Percentiles rank a stretch among this genome's conserved stretches.
Conservation (phyloP, 2,329 filamentous ascomycete genomes). For the Cryphonectria radicalis region DNA sequence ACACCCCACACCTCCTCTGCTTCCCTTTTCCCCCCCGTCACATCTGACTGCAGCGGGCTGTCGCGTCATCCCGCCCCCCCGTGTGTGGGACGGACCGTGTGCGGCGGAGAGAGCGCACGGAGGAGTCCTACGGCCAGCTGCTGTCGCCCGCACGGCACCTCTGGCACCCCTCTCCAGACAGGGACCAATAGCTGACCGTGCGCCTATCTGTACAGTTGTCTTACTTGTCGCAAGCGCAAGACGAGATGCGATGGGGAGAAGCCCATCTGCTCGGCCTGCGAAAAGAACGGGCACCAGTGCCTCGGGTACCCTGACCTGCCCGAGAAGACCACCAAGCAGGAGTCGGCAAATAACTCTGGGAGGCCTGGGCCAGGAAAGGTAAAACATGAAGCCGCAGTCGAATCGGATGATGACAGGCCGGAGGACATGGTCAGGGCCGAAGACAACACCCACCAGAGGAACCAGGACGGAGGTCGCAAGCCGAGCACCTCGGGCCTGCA, state of each 20-base stretch:
- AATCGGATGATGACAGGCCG: slow-evolving; percentile 39
- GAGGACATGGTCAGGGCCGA: slow-evolving; percentile 43
- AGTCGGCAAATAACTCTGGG: slow-evolving; percentile 19
- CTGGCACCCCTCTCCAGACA: neutral
- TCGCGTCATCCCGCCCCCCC: slow-evolving; percentile 2
- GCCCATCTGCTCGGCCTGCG: slow-evolving; percentile 72
- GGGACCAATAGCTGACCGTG: slow-evolving; percentile 9
- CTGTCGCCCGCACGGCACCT: neutral
- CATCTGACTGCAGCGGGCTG: slow-evolving; percentile 28
- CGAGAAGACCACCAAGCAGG: slow-evolving; percentile 52
- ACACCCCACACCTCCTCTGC: neutral
- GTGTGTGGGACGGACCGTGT: slow-evolving; percentile 5
- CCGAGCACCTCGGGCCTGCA: slow-evolving; percentile 27
- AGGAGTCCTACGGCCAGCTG: neutral
- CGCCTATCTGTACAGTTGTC: slow-evolving; percentile 53
- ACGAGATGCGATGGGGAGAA: slow-evolving; percentile 76
- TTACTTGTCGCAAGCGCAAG: slow-evolving; percentile 76
- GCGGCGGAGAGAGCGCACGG: neutral
- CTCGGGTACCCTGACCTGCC: slow-evolving; percentile 65
- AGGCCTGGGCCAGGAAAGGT: slow-evolving; percentile 32
- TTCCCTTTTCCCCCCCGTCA: neutral
- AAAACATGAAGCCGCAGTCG: neutral
- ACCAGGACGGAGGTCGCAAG: slow-evolving; percentile 30
- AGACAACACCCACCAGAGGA: slow-evolving; percentile 38
- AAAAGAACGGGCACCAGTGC: slow-evolving; percentile 71